Percentiles rank a stretch among this genome's conserved stretches.
Conservation (phyloP, 2,329 filamentous ascomycete species). For the Atkinsonella hypoxylon region DNA sequence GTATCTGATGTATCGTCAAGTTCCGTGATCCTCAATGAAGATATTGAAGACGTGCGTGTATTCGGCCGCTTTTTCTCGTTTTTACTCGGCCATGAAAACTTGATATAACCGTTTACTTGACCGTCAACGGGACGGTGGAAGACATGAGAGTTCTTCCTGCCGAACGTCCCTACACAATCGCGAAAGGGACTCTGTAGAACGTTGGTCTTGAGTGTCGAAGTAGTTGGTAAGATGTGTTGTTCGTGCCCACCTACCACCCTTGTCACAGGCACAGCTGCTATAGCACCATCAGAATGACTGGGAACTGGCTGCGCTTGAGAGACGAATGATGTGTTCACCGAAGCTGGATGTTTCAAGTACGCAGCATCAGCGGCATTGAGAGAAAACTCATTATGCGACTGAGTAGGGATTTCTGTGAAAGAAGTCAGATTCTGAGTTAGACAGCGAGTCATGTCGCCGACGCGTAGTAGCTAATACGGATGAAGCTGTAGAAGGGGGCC, state of each 20-base stretch:
- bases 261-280: neutral
- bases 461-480: neutral
- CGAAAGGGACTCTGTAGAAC: slow-evolving; percentile 20
- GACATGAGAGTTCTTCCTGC: slow-evolving; percentile 11
- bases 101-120: slow-evolving; percentile 26
- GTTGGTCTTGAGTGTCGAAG: neutral
- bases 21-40: slow-evolving; percentile 2
- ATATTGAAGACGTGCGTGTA: neutral
- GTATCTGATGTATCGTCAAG: neutral
- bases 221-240: neutral
- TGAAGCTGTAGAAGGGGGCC: neutral
- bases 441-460: slow-evolving; percentile 15
- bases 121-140: slow-evolving; percentile 21
- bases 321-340: neutral
- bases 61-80: neutral
- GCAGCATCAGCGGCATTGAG: neutral
- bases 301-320: neutral
- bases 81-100: slow-evolving; percentile 23
- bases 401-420: slow-evolving; percentile 14
- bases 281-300: neutral
- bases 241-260: neutral
- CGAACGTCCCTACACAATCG: slow-evolving; percentile 19
- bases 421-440: slow-evolving; percentile 17
- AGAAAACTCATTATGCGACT: slow-evolving; percentile 9
- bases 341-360: neutral